Conservation (phyloP, 345 rosid species). For the Combretum micranthum region DNA sequence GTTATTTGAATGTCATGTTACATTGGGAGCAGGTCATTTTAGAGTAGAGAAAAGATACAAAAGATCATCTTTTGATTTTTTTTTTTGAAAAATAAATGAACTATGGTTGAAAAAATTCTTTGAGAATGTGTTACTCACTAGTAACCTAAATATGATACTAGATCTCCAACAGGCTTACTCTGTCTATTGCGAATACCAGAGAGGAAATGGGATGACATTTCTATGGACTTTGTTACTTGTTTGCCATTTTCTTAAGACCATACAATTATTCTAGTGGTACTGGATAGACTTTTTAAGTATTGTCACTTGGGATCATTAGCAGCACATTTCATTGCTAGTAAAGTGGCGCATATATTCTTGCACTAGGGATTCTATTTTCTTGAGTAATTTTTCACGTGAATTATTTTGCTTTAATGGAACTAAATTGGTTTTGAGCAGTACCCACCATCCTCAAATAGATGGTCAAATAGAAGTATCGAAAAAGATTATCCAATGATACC, state of each 20-base stretch:
- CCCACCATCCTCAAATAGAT: too few species aligned
- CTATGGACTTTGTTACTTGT: slow-evolving; percentile 13
- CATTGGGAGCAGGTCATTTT: too few species aligned
- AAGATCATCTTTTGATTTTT: too few species aligned
- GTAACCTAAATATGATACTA: too few species aligned
- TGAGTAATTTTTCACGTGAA: slow-evolving; percentile 1
- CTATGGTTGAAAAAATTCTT: too few species aligned
- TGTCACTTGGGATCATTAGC: not conserved
- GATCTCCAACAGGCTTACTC: too few species aligned
- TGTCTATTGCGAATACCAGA: not conserved
- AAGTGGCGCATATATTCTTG: slow-evolving; percentile 1
- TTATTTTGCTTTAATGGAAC: slow-evolving; percentile 1
- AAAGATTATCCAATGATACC: too few species aligned
- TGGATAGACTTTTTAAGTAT: slow-evolving; percentile 9
- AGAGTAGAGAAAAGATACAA: too few species aligned
- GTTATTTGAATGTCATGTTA: too few species aligned
- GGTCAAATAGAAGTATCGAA: slow-evolving; percentile 2
- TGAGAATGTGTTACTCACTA: too few species aligned
- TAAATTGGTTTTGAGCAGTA: too few species aligned
- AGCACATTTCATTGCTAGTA: slow-evolving; percentile 1
- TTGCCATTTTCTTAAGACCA: slow-evolving; percentile 1
- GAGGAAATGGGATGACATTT: not conserved
- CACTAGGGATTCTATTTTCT: not conserved
- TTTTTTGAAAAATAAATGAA: too few species aligned
- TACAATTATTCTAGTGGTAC: slow-evolving; percentile 5